A percentile compares a stretch with the other conserved stretches of the same genome.
phyloP scores from a whole-genome alignment of 805 yeast genomes.

The Hanseniaspora jakobsenii region DNA sequence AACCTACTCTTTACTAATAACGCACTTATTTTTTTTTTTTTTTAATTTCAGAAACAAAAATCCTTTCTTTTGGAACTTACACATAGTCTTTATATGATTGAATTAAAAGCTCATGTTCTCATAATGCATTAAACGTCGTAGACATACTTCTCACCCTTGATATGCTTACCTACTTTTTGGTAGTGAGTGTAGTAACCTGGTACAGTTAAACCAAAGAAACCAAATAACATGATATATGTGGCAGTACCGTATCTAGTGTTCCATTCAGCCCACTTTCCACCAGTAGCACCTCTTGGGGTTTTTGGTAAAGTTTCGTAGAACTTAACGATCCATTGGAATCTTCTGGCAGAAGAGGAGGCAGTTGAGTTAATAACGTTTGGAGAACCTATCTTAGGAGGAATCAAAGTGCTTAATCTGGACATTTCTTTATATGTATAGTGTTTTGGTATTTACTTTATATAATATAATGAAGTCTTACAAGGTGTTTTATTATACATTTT shows the following conservation, averaged over 20 bases:
- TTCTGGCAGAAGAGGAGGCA: conserved; percentile 90
- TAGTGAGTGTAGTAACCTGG: conserved; percentile 15
- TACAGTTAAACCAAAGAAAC: conserved; percentile 14
- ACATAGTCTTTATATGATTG: no score
- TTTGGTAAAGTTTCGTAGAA: conserved; percentile 95
- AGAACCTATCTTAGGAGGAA: conserved; percentile 98
- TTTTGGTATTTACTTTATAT: no score
- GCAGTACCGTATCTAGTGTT: conserved; percentile 14
- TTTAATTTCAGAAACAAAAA: no score
- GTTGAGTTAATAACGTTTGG: conserved; percentile 71
- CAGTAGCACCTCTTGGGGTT: conserved; percentile 56
- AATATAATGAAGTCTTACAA: no score
- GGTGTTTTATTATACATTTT: no score
- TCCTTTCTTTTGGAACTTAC: no score
- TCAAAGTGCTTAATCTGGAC: conserved; percentile 83
- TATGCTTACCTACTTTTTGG: conserved; percentile 14
- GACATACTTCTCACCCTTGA: conserved; percentile 14
- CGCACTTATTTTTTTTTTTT: no score
- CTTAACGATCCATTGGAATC: conserved; percentile 87
- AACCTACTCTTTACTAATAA: no score
- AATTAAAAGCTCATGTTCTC: no score
- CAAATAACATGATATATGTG: conserved; percentile 12
- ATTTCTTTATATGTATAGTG: conserved; percentile 53
- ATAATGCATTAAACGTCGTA: conserved; percentile 15
- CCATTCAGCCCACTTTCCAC: conserved; percentile 72